phyloP scores from a whole-genome alignment of 192 early-diverging fungal species.

The Gonapodya prolifera region DNA sequence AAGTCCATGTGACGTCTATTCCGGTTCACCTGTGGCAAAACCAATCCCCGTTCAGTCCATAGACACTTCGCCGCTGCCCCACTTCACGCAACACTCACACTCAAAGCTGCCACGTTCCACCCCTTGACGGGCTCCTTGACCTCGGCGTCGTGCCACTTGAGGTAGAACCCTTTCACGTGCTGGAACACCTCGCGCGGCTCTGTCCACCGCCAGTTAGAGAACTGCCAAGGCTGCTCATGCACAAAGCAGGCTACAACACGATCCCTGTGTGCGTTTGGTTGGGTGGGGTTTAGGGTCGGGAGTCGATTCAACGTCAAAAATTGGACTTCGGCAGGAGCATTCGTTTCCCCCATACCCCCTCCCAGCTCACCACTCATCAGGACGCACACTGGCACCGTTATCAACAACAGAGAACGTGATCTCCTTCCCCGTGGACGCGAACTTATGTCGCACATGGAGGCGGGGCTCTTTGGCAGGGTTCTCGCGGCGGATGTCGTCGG shows the following conservation, averaged over 20 bases:
- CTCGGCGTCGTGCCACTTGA: constrained; percentile 38
- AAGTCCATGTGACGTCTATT: constrained; percentile 29
- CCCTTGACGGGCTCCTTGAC: constrained; percentile 19
- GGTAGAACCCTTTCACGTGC: constrained; percentile 28
- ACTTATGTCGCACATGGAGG: not conserved
- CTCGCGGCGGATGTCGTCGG: not conserved
- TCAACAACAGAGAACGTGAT: not conserved
- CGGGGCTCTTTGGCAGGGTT: not conserved
- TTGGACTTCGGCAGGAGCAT: too few relatives aligned
- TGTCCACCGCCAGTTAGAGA: not conserved
- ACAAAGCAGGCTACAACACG: not conserved
- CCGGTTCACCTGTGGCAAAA: constrained; percentile 26
- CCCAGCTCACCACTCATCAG: not conserved
- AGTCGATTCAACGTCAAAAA: not conserved
- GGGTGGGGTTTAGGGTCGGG: not conserved
- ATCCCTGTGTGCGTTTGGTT: not conserved
- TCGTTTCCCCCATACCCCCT: too few relatives aligned
- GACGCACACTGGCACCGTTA: not conserved
- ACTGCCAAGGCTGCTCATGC: not conserved
- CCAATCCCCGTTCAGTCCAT: not conserved
- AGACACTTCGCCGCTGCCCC: not conserved
- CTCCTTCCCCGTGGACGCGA: not conserved
- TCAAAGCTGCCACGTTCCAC: constrained; percentile 30
- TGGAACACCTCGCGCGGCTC: not conserved
- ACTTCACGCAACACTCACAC: constrained; percentile 16